Base-by-base conservation (phyloP, 192 early-diverging fungal species). In the Backusella psychrophila region DNA sequence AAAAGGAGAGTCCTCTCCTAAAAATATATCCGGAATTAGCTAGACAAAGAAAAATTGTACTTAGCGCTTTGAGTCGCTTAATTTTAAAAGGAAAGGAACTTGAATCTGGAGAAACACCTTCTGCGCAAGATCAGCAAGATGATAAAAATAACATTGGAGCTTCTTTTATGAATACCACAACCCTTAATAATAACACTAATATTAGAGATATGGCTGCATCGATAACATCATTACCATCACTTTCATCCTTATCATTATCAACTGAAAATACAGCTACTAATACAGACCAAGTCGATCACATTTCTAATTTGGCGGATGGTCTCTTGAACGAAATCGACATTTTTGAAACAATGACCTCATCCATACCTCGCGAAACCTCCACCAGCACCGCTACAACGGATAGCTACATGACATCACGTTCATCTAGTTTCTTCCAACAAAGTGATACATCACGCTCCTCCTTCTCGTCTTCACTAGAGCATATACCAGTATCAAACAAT, bases 1-100 rank as follows among this genome's bases (percentile, higher is more conserved):
- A 59, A 21, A 83, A 83, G 39, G 75, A 83, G 19, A 76, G 74
- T 26, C 75, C 78, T 52, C 69, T 83, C 23, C 46, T 83, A 21
- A 73, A 73, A 31, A 59, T 44, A 23, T 77, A 53, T 72, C 82
- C 82, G 1, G 82, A 79, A 66, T 42, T 83, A 26, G 78, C 75
- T 3, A 46, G 75, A 14, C 82, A 83, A 42, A 42, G 82, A 21
- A 79, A 77, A 67, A 49, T 49, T 2, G 78, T 83, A 2, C 65
- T 79, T 6, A 71, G 63, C 41, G 66, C 72, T 8, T 59, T 83
- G 39, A 77, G 82, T 42, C 63, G 72, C 4, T 42, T 83, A 4
- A 76, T 83, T 6, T 23, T 83, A 35, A 81, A 77, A 59, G 78
- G 78, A 36, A 75, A 75, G 26, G 72, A 74, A 17, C 38, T 72